Evolutionary conservation across 352 stramenopile species (phyloP), one percentile per base, ranked within the genome.

Genomic region (Phytopythium montanum): DNA sequence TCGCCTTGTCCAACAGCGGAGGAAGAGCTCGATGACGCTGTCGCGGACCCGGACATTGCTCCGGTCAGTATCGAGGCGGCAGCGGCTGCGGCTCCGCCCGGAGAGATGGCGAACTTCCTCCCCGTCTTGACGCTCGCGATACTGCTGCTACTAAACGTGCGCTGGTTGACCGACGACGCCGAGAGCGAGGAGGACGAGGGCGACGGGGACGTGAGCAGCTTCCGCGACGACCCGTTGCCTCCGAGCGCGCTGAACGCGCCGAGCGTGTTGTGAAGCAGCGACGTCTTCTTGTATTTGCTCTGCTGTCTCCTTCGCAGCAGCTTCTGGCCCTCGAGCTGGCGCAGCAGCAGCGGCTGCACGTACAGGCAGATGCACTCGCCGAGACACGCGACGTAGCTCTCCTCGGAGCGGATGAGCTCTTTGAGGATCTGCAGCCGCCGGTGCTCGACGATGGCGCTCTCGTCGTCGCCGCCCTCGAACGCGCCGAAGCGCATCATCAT

Each of bases 321-420:
- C 41, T 92, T 88, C 26, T 88, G 82, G 3, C 78, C 85, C 67
- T 95, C 86, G 14, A 95, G 69, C 55, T 95, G 84, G 0, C 86
- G 72, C 9, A 95, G 66, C 23, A 95, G 50, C 46, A 95, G 62
- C 26, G 86, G 86, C 51, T 94, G 84, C 21, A 95, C 85, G 56
- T 90, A 95, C 9, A 92, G 60, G 6, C 78, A 85, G 52, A 93
- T 93, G 62, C 86, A 95, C 38, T 94, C 81, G n/a, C 82, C 78
- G 14, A 95, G 57, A 33, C 83, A 91, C 45, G 81, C 74, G 18
- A 95, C 83, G 51, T 94, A 95, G 62, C 79, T 90, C 53, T 94
- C 79, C 64, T 95, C 86, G 0, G 86, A 90, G 10, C 83, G 86
- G 39, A 92, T 84, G 28, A 93, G 85, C 56, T 94, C 84, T 53